Evolutionary conservation across 2,329 filamentous ascomycete genomes (phyloP).

Genomic region (Stylonectria norvegica): DNA sequence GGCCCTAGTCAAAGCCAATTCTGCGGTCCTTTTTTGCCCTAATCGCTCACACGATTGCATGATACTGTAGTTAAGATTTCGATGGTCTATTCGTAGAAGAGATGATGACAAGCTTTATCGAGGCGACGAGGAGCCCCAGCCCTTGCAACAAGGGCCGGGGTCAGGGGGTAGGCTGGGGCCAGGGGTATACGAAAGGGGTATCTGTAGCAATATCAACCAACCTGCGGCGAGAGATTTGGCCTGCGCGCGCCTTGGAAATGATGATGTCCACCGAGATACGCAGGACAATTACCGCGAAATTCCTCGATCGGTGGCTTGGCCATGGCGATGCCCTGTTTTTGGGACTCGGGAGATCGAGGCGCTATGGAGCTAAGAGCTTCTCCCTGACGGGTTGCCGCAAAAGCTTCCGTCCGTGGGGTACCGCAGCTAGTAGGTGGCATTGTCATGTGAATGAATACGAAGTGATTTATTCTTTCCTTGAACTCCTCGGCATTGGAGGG

Average conservation of each 20-base stretch:
- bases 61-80: no score
- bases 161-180: slow-evolving; percentile 13
- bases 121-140: not conserved
- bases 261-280: slow-evolving; percentile 7
- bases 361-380: slow-evolving; percentile 10
- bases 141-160: slow-evolving; percentile 6
- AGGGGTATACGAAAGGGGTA: slow-evolving; percentile 7
- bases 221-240: not conserved
- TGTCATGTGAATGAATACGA: no score
- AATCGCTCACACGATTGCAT: no score
- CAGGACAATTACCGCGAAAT: slow-evolving; percentile 5
- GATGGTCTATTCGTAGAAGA: slow-evolving; percentile 1
- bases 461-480: no score
- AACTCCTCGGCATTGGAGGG: no score
- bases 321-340: no score
- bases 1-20: no score
- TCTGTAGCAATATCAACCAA: slow-evolving; percentile 13
- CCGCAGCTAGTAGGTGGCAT: no score
- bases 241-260: slow-evolving; percentile 11
- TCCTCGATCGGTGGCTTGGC: not conserved
- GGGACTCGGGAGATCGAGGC: slow-evolving; percentile 3
- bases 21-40: no score
- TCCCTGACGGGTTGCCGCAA: no score
- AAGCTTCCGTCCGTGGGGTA: no score
- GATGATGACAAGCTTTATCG: slow-evolving; percentile 13